phyloP scores from a whole-genome alignment of 108 stramenopile genomes.

The Skeletonema costatum region DNA sequence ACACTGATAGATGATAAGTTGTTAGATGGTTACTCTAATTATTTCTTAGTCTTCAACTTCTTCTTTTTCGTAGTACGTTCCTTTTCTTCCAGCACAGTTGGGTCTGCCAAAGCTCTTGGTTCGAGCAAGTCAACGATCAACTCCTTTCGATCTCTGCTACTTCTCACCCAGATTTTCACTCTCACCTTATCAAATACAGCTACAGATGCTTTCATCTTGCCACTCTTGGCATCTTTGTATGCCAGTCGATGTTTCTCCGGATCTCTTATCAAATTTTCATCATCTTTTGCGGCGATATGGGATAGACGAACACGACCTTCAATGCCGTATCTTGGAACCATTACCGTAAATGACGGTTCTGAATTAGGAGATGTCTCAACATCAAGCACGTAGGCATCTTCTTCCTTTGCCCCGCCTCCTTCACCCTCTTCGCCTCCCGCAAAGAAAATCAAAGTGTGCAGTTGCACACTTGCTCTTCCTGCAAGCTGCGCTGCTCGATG shows the following conservation, averaged over 20 bases:
- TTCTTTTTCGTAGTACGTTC: constrained; percentile 16
- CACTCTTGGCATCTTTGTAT: constrained; percentile 55
- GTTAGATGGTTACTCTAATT: not conserved
- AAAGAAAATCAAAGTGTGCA: constrained; percentile 94
- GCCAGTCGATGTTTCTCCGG: constrained; percentile 62
- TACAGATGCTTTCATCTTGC: constrained; percentile 50
- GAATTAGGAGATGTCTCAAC: constrained; percentile 67
- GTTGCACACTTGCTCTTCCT: constrained; percentile 90
- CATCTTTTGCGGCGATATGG: constrained; percentile 50
- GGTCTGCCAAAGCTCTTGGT: constrained; percentile 44
- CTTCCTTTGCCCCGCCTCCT: constrained; percentile 65
- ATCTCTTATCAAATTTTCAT: constrained; percentile 59
- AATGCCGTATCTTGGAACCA: constrained; percentile 98
- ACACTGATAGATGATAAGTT: constrained; percentile 13
- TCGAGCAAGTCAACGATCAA: constrained; percentile 73
- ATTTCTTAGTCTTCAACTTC: constrained; percentile 37
- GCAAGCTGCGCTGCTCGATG: constrained; percentile 96
- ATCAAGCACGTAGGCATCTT: constrained; percentile 94
- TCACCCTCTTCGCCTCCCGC: constrained; percentile 63
- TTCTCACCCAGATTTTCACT: constrained; percentile 79
- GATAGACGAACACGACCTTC: constrained; percentile 87
- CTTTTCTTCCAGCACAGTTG: not conserved
- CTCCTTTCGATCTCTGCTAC: constrained; percentile 67
- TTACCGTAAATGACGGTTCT: constrained; percentile 81
- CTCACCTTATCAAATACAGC: constrained; percentile 90